Base-by-base conservation (phyloP, 78 protist genomes). In the Capsaspora owczarzaki region DNA sequence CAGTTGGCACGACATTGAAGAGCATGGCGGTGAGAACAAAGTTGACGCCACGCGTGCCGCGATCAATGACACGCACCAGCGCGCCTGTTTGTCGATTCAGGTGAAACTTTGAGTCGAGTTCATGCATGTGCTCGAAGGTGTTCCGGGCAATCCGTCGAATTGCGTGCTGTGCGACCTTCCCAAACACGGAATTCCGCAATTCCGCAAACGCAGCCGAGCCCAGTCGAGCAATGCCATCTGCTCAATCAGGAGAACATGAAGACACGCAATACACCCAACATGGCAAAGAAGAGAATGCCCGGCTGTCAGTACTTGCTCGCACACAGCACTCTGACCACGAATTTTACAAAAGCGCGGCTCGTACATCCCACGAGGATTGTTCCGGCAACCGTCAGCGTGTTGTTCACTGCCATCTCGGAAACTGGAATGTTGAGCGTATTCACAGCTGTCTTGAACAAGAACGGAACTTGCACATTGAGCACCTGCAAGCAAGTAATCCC, bases 1-100 rank as follows among this genome's bases (percentile, higher is more conserved):
- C 85, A 0, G 96, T 95, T 27, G 98, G 98, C 10, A 90, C 83
- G 0, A 95, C 79, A 69, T 91, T 86, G 78, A 93, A 95, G 42
- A 93, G 56, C 42, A 92, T 44, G 29, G 93, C 51, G 37, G 49
- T 75, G 49, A 93, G 72, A 38, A 93, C 0, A 53, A 89, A 90
- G 33, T 74, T 60, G 37, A 90, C 80, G 1, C 90, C 97, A 22
- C 90, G 47, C 29, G 88, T 75, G 4, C 97, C 95, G 27, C 98
- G 88, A 74, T 95, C 98, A 33, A 95, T 89, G 19, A 71, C 80
- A 0, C 92, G 61, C 22, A 89, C 35, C 37, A 95, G 78, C 37
- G 91, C 89, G 37, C 96, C 96, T 0, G 98, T 90, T 66, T 93
- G 88, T 10, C 96, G 84, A 20, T 79, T 46, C 37, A 95, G 70